phyloP scores from a whole-genome alignment of 1,284 basidiomycete species.

The Marasmius sp. region DNA sequence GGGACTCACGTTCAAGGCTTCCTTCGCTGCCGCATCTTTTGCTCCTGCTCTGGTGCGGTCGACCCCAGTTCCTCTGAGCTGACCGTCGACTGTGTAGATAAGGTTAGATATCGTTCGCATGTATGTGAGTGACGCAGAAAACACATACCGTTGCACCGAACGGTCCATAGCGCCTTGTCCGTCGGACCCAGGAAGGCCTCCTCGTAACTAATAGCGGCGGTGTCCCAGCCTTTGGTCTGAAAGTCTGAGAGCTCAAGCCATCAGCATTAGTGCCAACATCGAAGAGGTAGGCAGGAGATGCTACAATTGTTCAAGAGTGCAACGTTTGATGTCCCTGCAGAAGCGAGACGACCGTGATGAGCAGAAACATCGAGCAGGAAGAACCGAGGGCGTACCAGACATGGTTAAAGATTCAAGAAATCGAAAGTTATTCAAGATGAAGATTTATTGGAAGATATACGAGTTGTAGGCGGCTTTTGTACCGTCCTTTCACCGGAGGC shows the following conservation, averaged over 20 bases:
- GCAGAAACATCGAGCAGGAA: background rate
- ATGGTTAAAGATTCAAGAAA: background rate
- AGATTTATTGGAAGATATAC: background rate
- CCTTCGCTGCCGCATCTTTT: conserved; percentile 53
- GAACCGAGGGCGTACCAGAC: background rate
- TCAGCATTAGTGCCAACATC: background rate
- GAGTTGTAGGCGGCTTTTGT: background rate
- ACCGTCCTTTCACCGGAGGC: background rate
- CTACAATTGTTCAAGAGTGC: conserved; percentile 55
- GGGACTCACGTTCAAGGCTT: conserved; percentile 39
- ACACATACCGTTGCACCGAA: conserved; percentile 52
- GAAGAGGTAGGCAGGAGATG: conserved; percentile 14
- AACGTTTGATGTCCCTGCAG: conserved; percentile 31
- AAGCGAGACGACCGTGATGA: background rate
- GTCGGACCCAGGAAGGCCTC: conserved; percentile 39
- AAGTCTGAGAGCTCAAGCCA: conserved; percentile 34
- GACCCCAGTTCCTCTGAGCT: conserved; percentile 42
- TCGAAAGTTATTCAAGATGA: too few relatives aligned
- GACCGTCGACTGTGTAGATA: conserved; percentile 42
- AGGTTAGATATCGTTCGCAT: conserved; percentile 1
- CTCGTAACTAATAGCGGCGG: conserved; percentile 31
- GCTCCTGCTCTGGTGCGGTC: conserved; percentile 43
- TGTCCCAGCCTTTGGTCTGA: conserved; percentile 28
- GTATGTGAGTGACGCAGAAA: background rate
- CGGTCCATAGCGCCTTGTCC: conserved; percentile 45